A percentile compares a stretch with the other conserved stretches of the same genome.
These are phyloP conservation scores for Erysimum cheiri DNA, from an alignment of 441 rosid species.

Conservation along the genomic window DNA sequence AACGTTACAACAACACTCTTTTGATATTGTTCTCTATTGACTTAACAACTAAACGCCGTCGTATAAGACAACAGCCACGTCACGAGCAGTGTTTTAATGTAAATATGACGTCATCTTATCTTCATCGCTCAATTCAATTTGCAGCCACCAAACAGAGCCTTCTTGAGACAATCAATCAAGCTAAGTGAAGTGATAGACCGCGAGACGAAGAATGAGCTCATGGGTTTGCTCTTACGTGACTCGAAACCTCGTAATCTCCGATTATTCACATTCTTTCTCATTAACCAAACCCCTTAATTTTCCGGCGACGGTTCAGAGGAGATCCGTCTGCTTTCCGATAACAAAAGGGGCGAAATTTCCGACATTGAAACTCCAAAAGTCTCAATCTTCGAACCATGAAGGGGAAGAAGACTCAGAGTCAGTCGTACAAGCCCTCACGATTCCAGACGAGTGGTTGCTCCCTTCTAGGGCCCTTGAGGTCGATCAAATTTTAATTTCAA, in stretches of 20 bases:
- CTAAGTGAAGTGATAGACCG: slow-evolving; percentile 15
- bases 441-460: slow-evolving; percentile 69
- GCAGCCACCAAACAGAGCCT: not conserved
- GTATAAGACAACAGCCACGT: slow-evolving; percentile 8
- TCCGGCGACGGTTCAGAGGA: slow-evolving; percentile 12
- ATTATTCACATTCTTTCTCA: not conserved
- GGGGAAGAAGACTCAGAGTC: slow-evolving; percentile 45
- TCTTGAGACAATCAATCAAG: not conserved
- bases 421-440: slow-evolving; percentile 59
- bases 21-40: too few relatives aligned
- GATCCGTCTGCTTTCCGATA: slow-evolving; percentile 18
- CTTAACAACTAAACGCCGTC: not conserved
- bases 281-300: not conserved
- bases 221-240: slow-evolving; percentile 38
- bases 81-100: not conserved
- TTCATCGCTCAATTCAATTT: slow-evolving; percentile 7
- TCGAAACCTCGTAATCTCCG: not conserved
- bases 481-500: not conserved
- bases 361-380: slow-evolving; percentile 18
- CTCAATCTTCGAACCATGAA: slow-evolving; percentile 40
- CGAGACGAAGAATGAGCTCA: slow-evolving; percentile 38
- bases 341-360: not conserved
- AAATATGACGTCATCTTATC: slow-evolving; percentile 36
- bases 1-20: too few relatives aligned
- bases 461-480: slow-evolving; percentile 80